A percentile compares a stretch with the other conserved stretches of the same genome.
These are phyloP conservation scores for Fusarium lateritium DNA, from an alignment of 2,329 filamentous ascomycete species.

Conservation along the genomic window DNA sequence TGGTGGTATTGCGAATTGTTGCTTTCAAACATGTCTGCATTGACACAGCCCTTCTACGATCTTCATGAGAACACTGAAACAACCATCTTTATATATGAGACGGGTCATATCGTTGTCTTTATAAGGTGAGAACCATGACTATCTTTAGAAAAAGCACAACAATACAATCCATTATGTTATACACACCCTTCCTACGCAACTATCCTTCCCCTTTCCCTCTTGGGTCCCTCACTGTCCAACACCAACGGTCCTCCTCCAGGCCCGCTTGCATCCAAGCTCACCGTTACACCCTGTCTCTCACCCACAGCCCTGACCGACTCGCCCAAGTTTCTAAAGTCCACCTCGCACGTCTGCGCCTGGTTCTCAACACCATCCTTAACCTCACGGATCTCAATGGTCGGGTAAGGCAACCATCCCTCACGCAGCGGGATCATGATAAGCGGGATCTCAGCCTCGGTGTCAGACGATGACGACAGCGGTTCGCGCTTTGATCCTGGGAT, in stretches of 20 bases:
- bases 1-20: too few relatives aligned
- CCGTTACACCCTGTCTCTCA: constrained; percentile 79
- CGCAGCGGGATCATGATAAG: constrained; percentile 85
- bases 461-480: constrained; percentile 60
- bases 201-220: constrained; percentile 53
- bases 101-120: not conserved
- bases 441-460: constrained; percentile 72
- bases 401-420: constrained; percentile 83
- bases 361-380: constrained; percentile 56
- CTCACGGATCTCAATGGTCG: constrained; percentile 82
- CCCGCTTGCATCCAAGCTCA: constrained; percentile 78
- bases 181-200: constrained; percentile 51
- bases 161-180: constrained; percentile 8
- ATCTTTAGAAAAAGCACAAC: not conserved
- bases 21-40: too few relatives aligned
- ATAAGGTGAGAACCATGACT: not conserved
- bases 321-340: constrained; percentile 83
- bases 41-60: too few relatives aligned
- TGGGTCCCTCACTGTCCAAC: constrained; percentile 69
- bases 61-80: too few relatives aligned
- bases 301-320: constrained; percentile 83
- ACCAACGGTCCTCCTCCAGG: constrained; percentile 76
- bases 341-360: constrained; percentile 72
- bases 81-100: not conserved
- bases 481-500: constrained; percentile 63